These are phyloP conservation scores for Malassezia japonica DNA, from an alignment of 1,284 basidiomycete species.

Conservation along the genomic window DNA sequence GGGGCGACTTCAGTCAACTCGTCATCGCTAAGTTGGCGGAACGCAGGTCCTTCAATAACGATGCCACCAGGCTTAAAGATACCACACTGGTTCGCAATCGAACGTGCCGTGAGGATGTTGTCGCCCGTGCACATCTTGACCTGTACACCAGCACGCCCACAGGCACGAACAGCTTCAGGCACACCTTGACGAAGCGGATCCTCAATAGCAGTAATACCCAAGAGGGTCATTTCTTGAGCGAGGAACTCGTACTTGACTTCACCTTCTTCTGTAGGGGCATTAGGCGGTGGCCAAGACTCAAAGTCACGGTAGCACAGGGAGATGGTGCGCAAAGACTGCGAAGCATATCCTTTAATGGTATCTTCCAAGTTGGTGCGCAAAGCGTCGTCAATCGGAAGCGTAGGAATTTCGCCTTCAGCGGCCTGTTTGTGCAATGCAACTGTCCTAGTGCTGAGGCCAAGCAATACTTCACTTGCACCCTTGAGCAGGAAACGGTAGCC, in stretches of 20 bases:
- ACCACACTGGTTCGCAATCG: slow-evolving; percentile 88
- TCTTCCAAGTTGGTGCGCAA: slow-evolving; percentile 63
- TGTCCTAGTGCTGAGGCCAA: neutral
- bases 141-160: slow-evolving; percentile 77
- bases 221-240: slow-evolving; percentile 66
- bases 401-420: neutral
- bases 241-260: slow-evolving; percentile 64
- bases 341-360: slow-evolving; percentile 93
- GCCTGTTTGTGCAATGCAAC: neutral
- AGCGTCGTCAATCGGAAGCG: slow-evolving; percentile 6
- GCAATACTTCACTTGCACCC: slow-evolving; percentile 83
- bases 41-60: slow-evolving; percentile 86
- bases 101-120: slow-evolving; percentile 75
- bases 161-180: slow-evolving; percentile 72
- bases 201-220: slow-evolving; percentile 85
- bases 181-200: slow-evolving; percentile 89
- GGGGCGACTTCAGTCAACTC: slow-evolving; percentile 55
- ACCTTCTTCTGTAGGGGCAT: slow-evolving; percentile 51
- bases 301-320: slow-evolving; percentile 87
- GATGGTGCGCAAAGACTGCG: slow-evolving; percentile 85
- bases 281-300: slow-evolving; percentile 66
- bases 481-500: slow-evolving; percentile 70
- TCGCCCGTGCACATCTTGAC: slow-evolving; percentile 99
- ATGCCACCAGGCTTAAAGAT: slow-evolving; percentile 85
- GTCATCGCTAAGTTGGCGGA: slow-evolving; percentile 53